Percentiles rank a stretch among this genome's conserved stretches.
phyloP scores from a whole-genome alignment of 2,329 filamentous ascomycete species.

The Byssochlamys sp. region DNA sequence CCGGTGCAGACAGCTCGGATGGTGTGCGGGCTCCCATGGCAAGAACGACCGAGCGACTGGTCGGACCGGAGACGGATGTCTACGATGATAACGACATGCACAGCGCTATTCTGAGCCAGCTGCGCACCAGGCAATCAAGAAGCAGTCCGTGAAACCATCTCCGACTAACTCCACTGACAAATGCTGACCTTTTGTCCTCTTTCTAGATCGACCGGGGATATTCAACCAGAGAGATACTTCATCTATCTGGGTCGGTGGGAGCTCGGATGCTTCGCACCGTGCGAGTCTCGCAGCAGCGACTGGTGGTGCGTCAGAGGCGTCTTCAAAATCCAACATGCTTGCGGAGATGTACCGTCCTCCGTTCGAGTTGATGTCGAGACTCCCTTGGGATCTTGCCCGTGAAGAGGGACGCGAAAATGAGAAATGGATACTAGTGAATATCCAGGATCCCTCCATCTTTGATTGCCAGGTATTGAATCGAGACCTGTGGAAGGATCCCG shows the following conservation, averaged over 20 bases:
- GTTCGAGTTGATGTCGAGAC: constrained; percentile 72
- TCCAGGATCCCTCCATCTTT: constrained; percentile 88
- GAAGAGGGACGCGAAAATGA: constrained; percentile 74
- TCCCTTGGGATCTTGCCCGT: constrained; percentile 75
- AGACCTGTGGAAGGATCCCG: constrained; percentile 85
- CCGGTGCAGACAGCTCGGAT: constrained; percentile 44
- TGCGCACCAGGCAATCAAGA: constrained; percentile 41
- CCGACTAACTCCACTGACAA: constrained; percentile 4
- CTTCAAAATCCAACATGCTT: constrained; percentile 64
- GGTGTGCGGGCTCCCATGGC: constrained; percentile 82
- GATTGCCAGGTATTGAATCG: constrained; percentile 89
- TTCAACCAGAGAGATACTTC: constrained; percentile 56
- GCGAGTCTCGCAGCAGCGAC: constrained; percentile 51
- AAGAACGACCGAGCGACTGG: constrained; percentile 79
- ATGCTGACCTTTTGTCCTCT: constrained; percentile 3
- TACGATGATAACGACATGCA: constrained; percentile 48
- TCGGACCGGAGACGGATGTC: constrained; percentile 58
- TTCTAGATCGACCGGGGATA: constrained; percentile 47
- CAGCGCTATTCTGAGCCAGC: constrained; percentile 55
- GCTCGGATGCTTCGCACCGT: constrained; percentile 39
- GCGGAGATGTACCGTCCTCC: constrained; percentile 89
- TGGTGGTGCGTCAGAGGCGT: constrained; percentile 55
- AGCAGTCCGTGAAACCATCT: constrained; percentile 19
- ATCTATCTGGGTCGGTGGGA: constrained; percentile 52
- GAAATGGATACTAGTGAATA: constrained; percentile 93